Base-by-base conservation (phyloP, 306 rosid species). In the Dalbergia cultrata region DNA sequence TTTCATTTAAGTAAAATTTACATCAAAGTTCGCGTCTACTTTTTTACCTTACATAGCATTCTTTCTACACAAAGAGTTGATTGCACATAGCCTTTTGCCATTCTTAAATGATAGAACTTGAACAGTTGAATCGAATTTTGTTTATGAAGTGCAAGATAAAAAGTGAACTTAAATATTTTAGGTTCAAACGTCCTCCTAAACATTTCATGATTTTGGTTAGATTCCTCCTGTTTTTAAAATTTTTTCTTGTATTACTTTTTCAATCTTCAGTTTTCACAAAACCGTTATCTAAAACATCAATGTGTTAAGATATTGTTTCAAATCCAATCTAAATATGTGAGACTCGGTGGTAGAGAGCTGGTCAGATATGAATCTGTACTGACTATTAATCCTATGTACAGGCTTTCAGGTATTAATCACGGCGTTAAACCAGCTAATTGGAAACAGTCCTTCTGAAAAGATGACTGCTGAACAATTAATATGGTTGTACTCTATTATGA, bases 341-440 rank as follows among this genome's bases (percentile, higher is more conserved):
- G n/a, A n/a, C n/a, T n/a, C n/a, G n/a, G n/a, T n/a, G n/a, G n/a
- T n/a, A n/a, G n/a, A n/a, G n/a, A n/a, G n/a, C n/a, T n/a, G n/a
- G n/a, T n/a, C n/a, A n/a, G n/a, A n/a, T n/a, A n/a, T n/a, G n/a
- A n/a, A n/a, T n/a, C n/a, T n/a, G n/a, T n/a, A n/a, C n/a, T n/a
- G n/a, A n/a, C n/a, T n/a, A n/a, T n/a, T n/a, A n/a, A n/a, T n/a
- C n/a, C n/a, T n/a, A n/a, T n/a, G n/a, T n/a, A 33, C 91, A 95
- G 99, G 99, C 19, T 95, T 95, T 83, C 99, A 95, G 88, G 82
- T 95, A n/a, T 81, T 95, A 63, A 33, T 95, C 80, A 89, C 87
- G 72, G 99, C 99, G 0, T 34, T 84, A 44, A 82, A 93, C 75
- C 89, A 95, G 56, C 87, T 95, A 34, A 33, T 92, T 43, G n/a